Conservation (phyloP, 441 rosid genomes). For the Populus hybrid region DNA sequence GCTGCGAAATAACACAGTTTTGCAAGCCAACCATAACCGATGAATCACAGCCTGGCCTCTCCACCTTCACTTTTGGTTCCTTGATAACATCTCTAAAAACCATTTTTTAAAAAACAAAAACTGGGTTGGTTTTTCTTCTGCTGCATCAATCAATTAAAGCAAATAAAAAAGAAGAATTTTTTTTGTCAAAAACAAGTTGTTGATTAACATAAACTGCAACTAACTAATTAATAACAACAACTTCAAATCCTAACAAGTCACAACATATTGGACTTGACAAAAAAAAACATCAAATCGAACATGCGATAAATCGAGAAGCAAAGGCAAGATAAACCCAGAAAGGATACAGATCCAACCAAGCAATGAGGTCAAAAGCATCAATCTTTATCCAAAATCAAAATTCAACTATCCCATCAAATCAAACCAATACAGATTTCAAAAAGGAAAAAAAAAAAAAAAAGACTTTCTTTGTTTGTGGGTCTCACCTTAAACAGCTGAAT, state of each 20-base stretch:
- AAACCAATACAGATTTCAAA: background rate
- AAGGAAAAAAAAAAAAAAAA: background rate
- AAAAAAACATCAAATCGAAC: background rate
- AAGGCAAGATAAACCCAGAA: background rate
- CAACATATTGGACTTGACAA: background rate
- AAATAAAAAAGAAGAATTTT: background rate
- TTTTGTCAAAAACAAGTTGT: background rate
- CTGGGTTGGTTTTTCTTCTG: background rate
- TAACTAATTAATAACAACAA: background rate
- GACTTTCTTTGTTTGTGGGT: background rate
- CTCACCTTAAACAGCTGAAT: background rate
- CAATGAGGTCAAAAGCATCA: background rate
- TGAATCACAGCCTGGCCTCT: conserved; percentile 18
- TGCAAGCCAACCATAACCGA: conserved; percentile 13
- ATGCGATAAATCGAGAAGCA: background rate
- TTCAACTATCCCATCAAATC: background rate
- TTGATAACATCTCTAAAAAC: conserved; percentile 33
- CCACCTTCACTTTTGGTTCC: conserved; percentile 20
- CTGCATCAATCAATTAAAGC: background rate
- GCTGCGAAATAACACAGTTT: conserved; percentile 9
- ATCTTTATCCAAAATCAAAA: background rate
- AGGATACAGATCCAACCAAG: background rate
- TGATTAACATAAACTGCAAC: background rate
- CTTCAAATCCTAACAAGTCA: background rate
- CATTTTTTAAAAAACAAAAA: conserved; percentile 10